These are phyloP conservation scores for Melaleuca quinquenervia DNA, from an alignment of 345 rosid genomes.

Conservation along the genomic window DNA sequence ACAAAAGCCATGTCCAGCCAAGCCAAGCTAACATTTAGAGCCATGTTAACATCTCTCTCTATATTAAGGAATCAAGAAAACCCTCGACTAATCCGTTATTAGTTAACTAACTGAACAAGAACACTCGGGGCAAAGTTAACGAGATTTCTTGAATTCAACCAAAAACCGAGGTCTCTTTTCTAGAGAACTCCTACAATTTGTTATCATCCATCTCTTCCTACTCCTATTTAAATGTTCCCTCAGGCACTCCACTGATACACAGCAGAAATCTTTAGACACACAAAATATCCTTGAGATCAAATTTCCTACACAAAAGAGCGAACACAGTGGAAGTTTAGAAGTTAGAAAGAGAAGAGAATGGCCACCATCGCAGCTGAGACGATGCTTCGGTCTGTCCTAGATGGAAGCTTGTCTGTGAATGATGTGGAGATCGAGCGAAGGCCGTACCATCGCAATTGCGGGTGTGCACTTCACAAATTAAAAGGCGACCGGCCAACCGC, in stretches of 20 bases:
- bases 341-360: not conserved
- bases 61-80: too few species aligned
- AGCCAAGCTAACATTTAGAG: not conserved
- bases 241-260: not conserved
- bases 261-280: not conserved
- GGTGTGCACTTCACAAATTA: slow-evolving; percentile 4
- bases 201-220: not conserved
- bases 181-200: not conserved
- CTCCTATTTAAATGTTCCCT: not conserved
- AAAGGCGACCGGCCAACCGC: not conserved
- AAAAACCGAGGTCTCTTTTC: not conserved
- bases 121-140: not conserved
- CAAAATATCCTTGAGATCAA: not conserved
- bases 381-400: not conserved
- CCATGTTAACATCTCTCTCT: not conserved
- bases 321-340: not conserved
- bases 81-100: not conserved
- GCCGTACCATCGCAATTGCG: slow-evolving; percentile 8
- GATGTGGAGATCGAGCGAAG: slow-evolving; percentile 4
- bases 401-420: not conserved
- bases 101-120: not conserved
- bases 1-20: not conserved
- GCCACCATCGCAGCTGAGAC: not conserved
- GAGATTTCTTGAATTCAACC: not conserved
- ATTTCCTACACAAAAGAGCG: not conserved